Conservation (phyloP, 768 basidiomycete genomes). For the Thelephora aurantiotincta region DNA sequence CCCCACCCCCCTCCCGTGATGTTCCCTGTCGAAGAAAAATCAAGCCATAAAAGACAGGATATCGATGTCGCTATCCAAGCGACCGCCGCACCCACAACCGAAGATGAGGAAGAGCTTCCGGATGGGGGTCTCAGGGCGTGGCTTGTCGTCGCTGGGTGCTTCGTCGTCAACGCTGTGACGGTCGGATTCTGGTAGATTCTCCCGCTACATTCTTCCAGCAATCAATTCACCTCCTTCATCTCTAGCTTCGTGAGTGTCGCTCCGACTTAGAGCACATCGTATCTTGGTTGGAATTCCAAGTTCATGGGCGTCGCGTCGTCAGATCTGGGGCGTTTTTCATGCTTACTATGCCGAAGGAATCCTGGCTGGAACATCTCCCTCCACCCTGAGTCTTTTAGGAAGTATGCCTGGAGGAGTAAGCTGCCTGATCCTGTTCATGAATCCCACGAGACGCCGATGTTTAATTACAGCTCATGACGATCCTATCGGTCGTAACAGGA, state of each 20-base stretch:
- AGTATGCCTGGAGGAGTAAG: conserved; percentile 14
- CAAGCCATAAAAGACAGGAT: no score
- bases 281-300: neutral
- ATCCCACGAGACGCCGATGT: neutral
- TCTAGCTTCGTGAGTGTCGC: neutral
- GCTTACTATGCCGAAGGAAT: conserved; percentile 17
- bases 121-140: conserved; percentile 18
- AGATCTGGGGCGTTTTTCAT: conserved; percentile 20
- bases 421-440: neutral
- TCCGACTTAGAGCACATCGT: neutral
- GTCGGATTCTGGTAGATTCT: conserved; percentile 15
- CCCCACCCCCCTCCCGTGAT: no score
- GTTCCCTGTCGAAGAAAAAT: no score
- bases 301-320: conserved; percentile 8
- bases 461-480: conserved; percentile 13
- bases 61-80: no score
- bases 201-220: neutral
- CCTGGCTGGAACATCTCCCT: conserved; percentile 9
- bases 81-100: neutral
- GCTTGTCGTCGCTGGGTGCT: conserved; percentile 20
- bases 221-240: neutral
- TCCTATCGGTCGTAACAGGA: conserved; percentile 15
- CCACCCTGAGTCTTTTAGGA: conserved; percentile 12
- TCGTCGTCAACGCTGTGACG: conserved; percentile 12
- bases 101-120: conserved; percentile 4